Evolutionary conservation across 257 asterid genomes (phyloP).

Genomic region (Cynanchum wilfordii): DNA sequence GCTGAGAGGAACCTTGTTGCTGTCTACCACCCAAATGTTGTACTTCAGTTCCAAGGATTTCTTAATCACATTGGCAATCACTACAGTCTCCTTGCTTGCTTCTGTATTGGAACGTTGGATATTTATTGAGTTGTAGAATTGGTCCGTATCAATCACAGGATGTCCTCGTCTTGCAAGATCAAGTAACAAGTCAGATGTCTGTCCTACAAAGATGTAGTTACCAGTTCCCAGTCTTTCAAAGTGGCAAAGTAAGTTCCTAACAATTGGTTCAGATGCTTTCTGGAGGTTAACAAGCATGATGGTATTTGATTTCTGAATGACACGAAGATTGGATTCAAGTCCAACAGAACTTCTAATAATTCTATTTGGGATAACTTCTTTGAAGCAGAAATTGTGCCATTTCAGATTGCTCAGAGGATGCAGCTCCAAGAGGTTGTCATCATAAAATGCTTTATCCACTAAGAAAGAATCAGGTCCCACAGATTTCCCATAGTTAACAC

Average conservation of each 20-base stretch:
- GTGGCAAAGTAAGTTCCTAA: constrained; percentile 79
- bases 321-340: constrained; percentile 44
- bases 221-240: constrained; percentile 57
- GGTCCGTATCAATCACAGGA: constrained; percentile 55
- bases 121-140: constrained; percentile 34
- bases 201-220: constrained; percentile 66
- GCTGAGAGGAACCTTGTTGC: constrained; percentile 52
- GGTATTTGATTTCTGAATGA: constrained; percentile 50
- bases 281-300: constrained; percentile 54
- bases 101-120: constrained; percentile 42
- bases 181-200: constrained; percentile 37
- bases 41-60: constrained; percentile 63
- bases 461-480: constrained; percentile 84
- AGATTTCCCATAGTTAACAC: constrained; percentile 84
- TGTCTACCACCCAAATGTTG: constrained; percentile 51
- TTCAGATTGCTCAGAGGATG: constrained; percentile 57
- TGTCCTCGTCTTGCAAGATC: constrained; percentile 92
- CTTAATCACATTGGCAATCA: constrained; percentile 44
- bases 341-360: constrained; percentile 43
- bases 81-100: constrained; percentile 43
- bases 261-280: constrained; percentile 41
- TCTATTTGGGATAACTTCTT: constrained; percentile 48
- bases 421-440: constrained; percentile 43
- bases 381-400: constrained; percentile 90
- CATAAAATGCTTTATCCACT: constrained; percentile 47